These are phyloP conservation scores for Pelargonium nanum DNA, from an alignment of 345 rosid species.

Conservation along the genomic window DNA sequence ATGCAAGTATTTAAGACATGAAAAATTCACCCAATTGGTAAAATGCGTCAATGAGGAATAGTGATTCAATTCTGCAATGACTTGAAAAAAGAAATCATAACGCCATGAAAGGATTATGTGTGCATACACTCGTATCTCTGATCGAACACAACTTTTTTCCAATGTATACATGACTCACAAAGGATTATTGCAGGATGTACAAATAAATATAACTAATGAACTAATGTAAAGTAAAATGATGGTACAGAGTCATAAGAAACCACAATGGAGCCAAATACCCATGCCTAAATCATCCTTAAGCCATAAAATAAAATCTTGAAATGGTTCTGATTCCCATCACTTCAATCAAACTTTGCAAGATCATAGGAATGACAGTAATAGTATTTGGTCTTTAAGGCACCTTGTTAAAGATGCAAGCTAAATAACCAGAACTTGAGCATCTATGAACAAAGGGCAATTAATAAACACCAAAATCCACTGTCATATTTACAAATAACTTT, in stretches of 20 bases:
- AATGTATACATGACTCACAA: too few relatives aligned
- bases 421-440: not conserved
- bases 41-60: not conserved
- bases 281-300: not conserved
- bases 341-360: not conserved
- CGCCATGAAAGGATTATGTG: not conserved
- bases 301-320: not conserved
- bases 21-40: not conserved
- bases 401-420: not conserved
- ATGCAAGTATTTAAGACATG: not conserved
- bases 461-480: not conserved
- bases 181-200: not conserved
- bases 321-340: not conserved
- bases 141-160: not conserved
- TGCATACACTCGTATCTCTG: not conserved
- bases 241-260: not conserved
- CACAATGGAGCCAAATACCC: not conserved
- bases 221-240: not conserved
- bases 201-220: not conserved
- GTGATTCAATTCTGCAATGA: not conserved
- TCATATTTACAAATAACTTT: not conserved
- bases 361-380: not conserved
- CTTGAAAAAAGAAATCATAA: not conserved
- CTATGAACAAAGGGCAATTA: not conserved
- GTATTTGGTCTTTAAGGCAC: not conserved